phyloP scores from a whole-genome alignment of 805 yeast genomes.

The Yamadazyma endophytica region DNA sequence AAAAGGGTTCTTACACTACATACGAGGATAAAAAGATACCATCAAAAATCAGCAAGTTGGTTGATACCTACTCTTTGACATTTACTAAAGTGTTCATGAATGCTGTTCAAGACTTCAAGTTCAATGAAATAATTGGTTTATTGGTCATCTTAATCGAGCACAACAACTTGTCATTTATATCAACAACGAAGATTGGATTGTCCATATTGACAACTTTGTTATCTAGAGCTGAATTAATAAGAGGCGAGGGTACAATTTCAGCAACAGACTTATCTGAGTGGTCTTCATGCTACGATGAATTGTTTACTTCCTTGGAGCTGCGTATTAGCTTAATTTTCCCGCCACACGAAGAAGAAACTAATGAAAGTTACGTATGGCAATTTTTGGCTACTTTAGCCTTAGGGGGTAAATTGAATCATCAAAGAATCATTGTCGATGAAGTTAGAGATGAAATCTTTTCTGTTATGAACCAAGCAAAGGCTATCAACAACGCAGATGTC shows the following conservation, averaged over 20 bases:
- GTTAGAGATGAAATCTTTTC: conserved; percentile 91
- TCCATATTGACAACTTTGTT: conserved; percentile 85
- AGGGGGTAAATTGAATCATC: conserved; percentile 87
- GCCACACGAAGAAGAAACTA: conserved; percentile 46
- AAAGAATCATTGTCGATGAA: conserved; percentile 90
- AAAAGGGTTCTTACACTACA: conserved; percentile 73
- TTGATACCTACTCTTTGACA: conserved; percentile 75
- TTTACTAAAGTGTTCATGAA: conserved; percentile 81
- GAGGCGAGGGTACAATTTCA: conserved; percentile 66
- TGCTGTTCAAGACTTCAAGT: conserved; percentile 75
- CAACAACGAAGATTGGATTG: conserved; percentile 74
- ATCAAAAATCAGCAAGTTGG: conserved; percentile 48
- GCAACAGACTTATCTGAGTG: conserved; percentile 63
- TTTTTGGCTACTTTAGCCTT: conserved; percentile 90
- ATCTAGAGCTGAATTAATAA: conserved; percentile 86
- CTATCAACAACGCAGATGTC: conserved; percentile 46
- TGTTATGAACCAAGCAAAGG: conserved; percentile 74
- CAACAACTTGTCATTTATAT: conserved; percentile 66
- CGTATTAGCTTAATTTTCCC: conserved; percentile 80
- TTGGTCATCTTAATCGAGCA: conserved; percentile 66
- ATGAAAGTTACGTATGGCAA: conserved; percentile 81
- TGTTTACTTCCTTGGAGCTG: conserved; percentile 76
- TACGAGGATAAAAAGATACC: conserved; percentile 52
- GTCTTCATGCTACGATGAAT: conserved; percentile 75
- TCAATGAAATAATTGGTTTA: conserved; percentile 73